Base-by-base conservation (phyloP, 1,284 basidiomycete genomes). In the Porogramme epimiltina region DNA sequence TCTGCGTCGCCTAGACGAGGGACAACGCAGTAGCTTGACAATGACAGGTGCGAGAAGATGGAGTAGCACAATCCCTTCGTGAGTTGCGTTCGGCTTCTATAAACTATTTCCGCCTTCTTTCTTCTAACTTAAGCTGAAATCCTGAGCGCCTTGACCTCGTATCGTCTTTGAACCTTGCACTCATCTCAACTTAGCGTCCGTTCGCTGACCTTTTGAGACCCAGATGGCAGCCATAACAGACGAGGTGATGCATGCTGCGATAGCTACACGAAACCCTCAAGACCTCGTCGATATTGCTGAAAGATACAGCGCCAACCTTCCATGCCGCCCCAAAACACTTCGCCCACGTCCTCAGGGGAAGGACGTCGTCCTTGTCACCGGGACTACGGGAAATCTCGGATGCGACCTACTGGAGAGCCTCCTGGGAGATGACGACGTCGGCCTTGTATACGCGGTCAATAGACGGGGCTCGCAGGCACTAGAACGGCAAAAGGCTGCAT, bases 401-500 rank as follows among this genome's bases (percentile, higher is more conserved):
- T 48, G 51, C 19, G 52, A 59, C 34, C 19, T 66, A 5, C 51
- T 66, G 0, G 51, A 52, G 8, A 44, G 51, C 18, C 47, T 62
- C 0, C 41, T 62, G 4, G 24, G 31, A 19, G 40, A 55, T 24
- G 31, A 42, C 15, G 24, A 22, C 13, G 53, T 63, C 25, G 39
- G 13, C 9, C 37, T 22, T 8, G 56, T 64, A 22, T 62, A 60
- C 31, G 62, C 63, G 4, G 33, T 64, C 24, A 64, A 64, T 37
- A 26, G 57, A 13, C 15, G 20, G 11, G 39, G 37, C 2, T 18
- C 28, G 18, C 26, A 37, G 23, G 11, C 58, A 2, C 47, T 25
- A 4, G 56, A 62, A n/a, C 61, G 70, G 28, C 71, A 73, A 31
- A 36, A 47, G 15, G 56, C 51, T 4, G 63, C 61, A 1, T 70